Conservation (phyloP, 179 eudicot species). For the Amaranthus tricolor region DNA sequence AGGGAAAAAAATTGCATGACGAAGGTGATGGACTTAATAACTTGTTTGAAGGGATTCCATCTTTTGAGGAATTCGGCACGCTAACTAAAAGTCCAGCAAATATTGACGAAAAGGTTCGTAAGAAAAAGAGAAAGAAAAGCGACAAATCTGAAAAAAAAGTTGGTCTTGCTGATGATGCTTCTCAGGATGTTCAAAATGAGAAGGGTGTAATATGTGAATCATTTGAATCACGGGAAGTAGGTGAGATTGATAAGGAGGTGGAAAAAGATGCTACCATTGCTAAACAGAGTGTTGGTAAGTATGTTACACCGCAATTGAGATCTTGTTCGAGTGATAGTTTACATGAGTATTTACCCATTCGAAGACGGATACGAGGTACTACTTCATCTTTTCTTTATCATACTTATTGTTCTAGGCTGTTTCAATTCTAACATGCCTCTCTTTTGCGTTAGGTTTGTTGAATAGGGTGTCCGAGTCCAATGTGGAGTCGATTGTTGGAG, state of each 20-base stretch:
- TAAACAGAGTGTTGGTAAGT: conserved; percentile 36
- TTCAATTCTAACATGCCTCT: conserved; percentile 13
- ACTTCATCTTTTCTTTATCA: neutral
- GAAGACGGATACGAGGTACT: conserved; percentile 75
- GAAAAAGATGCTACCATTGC: conserved; percentile 26
- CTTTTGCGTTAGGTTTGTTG: conserved; percentile 56
- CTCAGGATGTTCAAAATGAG: conserved; percentile 19
- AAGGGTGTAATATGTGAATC: conserved; percentile 25
- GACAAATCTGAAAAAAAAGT: conserved; percentile 20
- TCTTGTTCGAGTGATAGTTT: conserved; percentile 45
- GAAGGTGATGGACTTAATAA: conserved; percentile 50
- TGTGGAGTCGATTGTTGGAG: conserved; percentile 74
- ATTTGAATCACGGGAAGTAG: conserved; percentile 27
- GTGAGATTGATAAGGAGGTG: conserved; percentile 18
- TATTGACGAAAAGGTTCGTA: conserved; percentile 27
- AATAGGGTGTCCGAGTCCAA: conserved; percentile 89
- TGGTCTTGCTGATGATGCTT: conserved; percentile 20
- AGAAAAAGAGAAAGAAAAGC: conserved; percentile 41
- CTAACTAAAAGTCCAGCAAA: conserved; percentile 19
- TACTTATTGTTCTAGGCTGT: conserved; percentile 4
- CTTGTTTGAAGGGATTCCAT: conserved; percentile 58
- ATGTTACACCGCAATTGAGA: conserved; percentile 85
- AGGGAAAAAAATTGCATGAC: conserved; percentile 51
- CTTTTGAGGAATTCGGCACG: conserved; percentile 37
- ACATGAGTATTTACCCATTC: conserved; percentile 57